These are phyloP conservation scores for Rhododendron vialii DNA, from an alignment of 148 eudicot genomes.

Conservation along the genomic window DNA sequence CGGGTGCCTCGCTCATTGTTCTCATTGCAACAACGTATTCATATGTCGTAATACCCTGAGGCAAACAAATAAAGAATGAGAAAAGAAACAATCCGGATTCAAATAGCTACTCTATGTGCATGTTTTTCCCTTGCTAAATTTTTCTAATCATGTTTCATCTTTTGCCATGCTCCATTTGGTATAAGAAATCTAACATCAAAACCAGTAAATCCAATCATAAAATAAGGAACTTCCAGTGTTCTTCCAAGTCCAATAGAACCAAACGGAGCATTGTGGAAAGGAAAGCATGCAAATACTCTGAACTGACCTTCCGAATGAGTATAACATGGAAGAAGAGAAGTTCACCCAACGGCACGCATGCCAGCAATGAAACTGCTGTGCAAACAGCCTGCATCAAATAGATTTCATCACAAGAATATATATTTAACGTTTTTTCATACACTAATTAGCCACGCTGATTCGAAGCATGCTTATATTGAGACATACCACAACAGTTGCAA, in stretches of 20 bases:
- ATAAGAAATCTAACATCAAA: neutral
- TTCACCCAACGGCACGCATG: conserved; percentile 92
- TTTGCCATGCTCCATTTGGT: conserved; percentile 1
- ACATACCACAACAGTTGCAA: conserved; percentile 91
- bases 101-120: neutral
- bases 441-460: neutral
- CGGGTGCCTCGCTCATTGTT: conserved; percentile 89
- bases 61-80: conserved; percentile 2
- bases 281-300: neutral
- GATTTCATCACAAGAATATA: neutral
- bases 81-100: neutral
- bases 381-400: conserved; percentile 68
- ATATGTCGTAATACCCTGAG: conserved; percentile 89
- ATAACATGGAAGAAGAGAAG: conserved; percentile 98
- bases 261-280: conserved; percentile 5
- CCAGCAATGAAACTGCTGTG: conserved; percentile 75
- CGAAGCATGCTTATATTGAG: conserved; percentile 2
- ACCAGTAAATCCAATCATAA: neutral
- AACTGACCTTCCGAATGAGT: conserved; percentile 82
- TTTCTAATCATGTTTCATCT: neutral
- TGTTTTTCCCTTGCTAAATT: neutral
- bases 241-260: neutral
- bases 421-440: neutral
- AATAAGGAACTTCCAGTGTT: neutral
- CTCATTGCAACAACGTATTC: conserved; percentile 99